Base-by-base conservation (phyloP, 495 filamentous ascomycete genomes). In the Xylaria intraflava region DNA sequence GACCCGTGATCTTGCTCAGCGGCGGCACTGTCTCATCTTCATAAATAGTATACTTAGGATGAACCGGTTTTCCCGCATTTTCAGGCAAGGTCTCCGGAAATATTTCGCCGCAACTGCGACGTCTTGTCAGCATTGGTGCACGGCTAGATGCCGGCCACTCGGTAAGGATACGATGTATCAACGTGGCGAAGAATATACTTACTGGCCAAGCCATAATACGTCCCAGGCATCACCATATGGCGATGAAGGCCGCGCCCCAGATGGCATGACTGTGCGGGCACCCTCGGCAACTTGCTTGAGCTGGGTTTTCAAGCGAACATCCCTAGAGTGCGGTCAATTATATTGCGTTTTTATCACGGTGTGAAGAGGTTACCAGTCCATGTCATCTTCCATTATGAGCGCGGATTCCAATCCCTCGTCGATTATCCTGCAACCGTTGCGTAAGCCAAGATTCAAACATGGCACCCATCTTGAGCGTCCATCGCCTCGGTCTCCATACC, bases 371-470 rank as follows among this genome's bases (percentile, higher is more conserved):
- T 46, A 53, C 51, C 67, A 75, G 51, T 75, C 72, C 38, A 69
- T 65, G 48, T 75, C 71, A 56, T 73, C 70, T 60, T 77, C 72
- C 39, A 75, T 58, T 36, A 75, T 65, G 8, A 74, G 60, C 1
- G 69, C 73, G n/a, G 66, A 55, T 24, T 65, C 59, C 19, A 71
- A 53, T 38, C 68, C 60, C 16, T 68, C 66, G 17, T 72, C 62
- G 16, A 75, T 57, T 19, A 72, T 60, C 33, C 67, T 71, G 29
- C 29, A 24, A 2, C 8, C 6, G 6, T 51, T 2, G 22, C 19
- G 35, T 46, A 5, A 53, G 31, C 29, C 17, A 29, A 7, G 12
- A 23, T 8, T 29, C 20, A 19, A 27, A 16, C 1, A 46, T 17
- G 17, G 3, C 27, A 2, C 4, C n/a, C 11, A 7, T 22, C 9